Percentiles rank a stretch among this genome's conserved stretches.
These are phyloP conservation scores for Yamadazyma conglobata DNA, from an alignment of 1,139 yeast species.

Conservation along the genomic window DNA sequence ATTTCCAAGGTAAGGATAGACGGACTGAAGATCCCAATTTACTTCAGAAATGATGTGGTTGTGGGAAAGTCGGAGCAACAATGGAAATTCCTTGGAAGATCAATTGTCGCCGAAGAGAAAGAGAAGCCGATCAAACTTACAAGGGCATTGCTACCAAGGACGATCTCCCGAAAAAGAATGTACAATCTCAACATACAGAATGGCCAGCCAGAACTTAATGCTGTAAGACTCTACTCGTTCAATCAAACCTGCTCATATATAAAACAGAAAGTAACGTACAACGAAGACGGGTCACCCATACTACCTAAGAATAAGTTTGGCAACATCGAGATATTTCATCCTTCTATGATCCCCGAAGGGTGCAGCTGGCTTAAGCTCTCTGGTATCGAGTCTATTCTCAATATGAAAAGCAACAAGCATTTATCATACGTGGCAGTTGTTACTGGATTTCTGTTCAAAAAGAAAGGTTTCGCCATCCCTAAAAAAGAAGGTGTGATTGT, in stretches of 20 bases:
- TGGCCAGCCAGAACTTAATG: slow-evolving; percentile 20
- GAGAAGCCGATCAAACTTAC: slow-evolving; percentile 21
- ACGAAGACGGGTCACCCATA: slow-evolving; percentile 9
- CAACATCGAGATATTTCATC: slow-evolving; percentile 31
- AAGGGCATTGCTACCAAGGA: slow-evolving; percentile 22
- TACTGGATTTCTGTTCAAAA: slow-evolving; percentile 29
- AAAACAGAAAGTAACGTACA: slow-evolving; percentile 12
- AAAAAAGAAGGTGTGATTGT: slow-evolving; percentile 30
- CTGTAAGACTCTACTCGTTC: slow-evolving; percentile 24
- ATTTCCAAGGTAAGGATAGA: slow-evolving; percentile 18
- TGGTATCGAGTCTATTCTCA: slow-evolving; percentile 23
- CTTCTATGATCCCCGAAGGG: slow-evolving; percentile 31
- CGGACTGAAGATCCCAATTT: slow-evolving; percentile 19
- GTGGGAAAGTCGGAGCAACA: slow-evolving; percentile 36
- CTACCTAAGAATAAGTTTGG: slow-evolving; percentile 34
- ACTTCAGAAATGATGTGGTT: slow-evolving; percentile 22
- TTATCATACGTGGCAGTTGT: slow-evolving; percentile 34
- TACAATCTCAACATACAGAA: slow-evolving; percentile 20
- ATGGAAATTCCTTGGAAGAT: slow-evolving; percentile 39
- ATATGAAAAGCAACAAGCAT: slow-evolving; percentile 10
- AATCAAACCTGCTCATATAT: slow-evolving; percentile 31
- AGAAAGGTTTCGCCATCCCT: slow-evolving; percentile 30
- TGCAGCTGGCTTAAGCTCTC: slow-evolving; percentile 30
- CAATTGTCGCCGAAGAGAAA: slow-evolving; percentile 22
- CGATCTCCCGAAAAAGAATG: slow-evolving; percentile 20